Percentiles rank a stretch among this genome's conserved stretches.
Evolutionary conservation across 768 basidiomycete genomes (phyloP).

Genomic region (Hydnomerulius pinastri): DNA sequence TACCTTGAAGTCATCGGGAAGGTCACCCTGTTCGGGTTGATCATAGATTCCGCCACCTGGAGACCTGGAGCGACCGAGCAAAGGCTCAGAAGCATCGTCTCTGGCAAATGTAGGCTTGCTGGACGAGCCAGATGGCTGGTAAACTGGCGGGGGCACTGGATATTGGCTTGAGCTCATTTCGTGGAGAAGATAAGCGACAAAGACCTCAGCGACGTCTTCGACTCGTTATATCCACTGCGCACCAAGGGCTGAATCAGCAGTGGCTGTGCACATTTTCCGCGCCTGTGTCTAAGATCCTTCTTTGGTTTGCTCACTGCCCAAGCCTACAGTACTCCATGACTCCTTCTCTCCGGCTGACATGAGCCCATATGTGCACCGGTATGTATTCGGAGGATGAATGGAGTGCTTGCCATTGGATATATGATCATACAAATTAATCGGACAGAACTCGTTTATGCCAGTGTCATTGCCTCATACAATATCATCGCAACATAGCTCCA

Average conservation of each 20-base stretch:
- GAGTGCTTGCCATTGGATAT: no score
- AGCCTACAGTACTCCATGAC: no score
- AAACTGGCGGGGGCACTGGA: constrained; percentile 62
- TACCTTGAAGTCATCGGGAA: constrained; percentile 96
- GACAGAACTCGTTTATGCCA: neutral
- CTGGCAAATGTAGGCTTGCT: constrained; percentile 35
- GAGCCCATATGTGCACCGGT: neutral
- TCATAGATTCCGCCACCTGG: constrained; percentile 61
- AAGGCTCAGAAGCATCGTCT: constrained; percentile 51
- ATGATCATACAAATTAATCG: neutral
- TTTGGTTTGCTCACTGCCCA: constrained; percentile 5
- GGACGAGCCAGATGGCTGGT: constrained; percentile 45
- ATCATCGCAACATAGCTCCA: neutral
- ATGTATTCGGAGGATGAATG: neutral
- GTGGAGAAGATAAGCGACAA: constrained; percentile 30
- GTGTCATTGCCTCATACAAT: neutral
- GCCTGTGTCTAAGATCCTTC: constrained; percentile 7
- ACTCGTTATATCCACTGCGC: constrained; percentile 13
- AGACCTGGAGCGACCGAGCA: constrained; percentile 52
- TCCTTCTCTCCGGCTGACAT: no score
- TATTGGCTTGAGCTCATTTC: constrained; percentile 58
- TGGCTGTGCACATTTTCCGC: constrained; percentile 23
- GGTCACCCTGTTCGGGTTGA: constrained; percentile 70
- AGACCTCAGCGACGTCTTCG: constrained; percentile 11
- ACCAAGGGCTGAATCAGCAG: constrained; percentile 27